phyloP scores from a whole-genome alignment of 2,329 filamentous ascomycete species.

The Dothideomycetidae sp. region DNA sequence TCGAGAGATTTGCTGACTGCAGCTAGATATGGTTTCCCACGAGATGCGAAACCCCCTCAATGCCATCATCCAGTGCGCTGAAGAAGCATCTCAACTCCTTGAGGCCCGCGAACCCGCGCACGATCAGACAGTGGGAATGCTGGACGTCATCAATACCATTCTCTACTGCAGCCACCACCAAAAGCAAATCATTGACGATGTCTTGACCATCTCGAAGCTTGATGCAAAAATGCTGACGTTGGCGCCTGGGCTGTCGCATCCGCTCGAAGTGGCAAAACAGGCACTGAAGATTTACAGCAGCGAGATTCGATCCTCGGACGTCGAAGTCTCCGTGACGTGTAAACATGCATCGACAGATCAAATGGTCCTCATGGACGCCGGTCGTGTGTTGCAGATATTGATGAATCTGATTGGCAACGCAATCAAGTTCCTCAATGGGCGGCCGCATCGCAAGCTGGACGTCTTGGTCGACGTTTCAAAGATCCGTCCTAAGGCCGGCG shows the following conservation, averaged over 20 bases:
- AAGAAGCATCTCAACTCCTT: constrained; percentile 17
- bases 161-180: constrained; percentile 18
- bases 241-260: constrained; percentile 10
- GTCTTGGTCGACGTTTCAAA: constrained; percentile 6
- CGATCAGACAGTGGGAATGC: constrained; percentile 12
- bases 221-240: constrained; percentile 12
- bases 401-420: constrained; percentile 21
- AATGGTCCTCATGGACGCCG: constrained; percentile 19
- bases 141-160: constrained; percentile 14
- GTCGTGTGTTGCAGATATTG: constrained; percentile 19
- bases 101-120: neutral
- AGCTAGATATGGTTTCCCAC: constrained; percentile 27
- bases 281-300: constrained; percentile 15
- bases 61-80: constrained; percentile 24
- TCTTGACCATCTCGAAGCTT: constrained; percentile 28
- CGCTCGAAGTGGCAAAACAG: constrained; percentile 10
- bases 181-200: constrained; percentile 29
- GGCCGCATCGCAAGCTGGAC: constrained; percentile 3
- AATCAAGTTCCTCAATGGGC: constrained; percentile 15
- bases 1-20: neutral
- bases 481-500: neutral
- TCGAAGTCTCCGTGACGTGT: constrained; percentile 2
- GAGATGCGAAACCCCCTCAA: constrained; percentile 17
- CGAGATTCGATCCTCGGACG: constrained; percentile 12
- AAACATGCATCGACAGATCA: neutral